phyloP scores from a whole-genome alignment of 2,329 filamentous ascomycete genomes.

The Pleoardoris graminearum region DNA sequence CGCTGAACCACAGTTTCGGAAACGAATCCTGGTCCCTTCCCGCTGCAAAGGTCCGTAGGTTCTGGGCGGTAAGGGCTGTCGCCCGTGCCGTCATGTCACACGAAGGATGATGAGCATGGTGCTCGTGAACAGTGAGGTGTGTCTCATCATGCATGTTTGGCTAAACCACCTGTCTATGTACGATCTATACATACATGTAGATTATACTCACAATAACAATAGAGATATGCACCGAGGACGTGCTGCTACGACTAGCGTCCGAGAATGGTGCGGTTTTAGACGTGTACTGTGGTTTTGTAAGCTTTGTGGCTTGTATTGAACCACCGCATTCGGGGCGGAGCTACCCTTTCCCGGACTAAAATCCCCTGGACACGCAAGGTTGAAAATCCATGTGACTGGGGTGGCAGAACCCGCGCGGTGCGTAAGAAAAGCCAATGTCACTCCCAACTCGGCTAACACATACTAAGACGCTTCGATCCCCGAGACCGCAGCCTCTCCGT shows the following conservation, averaged over 20 bases:
- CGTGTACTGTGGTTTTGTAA: conserved; percentile 1
- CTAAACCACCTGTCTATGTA: background rate
- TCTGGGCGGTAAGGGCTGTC: background rate
- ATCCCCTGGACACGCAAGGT: conserved; percentile 1
- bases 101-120: conserved; percentile 3
- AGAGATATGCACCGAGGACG: background rate
- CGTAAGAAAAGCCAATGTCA: background rate
- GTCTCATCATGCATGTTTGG: background rate
- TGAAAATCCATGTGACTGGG: background rate
- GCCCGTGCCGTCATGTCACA: background rate
- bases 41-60: background rate
- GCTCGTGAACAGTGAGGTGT: background rate
- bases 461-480: no score
- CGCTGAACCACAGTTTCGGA: conserved; percentile 6
- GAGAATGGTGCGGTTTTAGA: background rate
- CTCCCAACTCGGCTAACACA: background rate
- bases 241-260: background rate
- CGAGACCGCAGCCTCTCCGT: background rate
- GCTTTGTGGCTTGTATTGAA: conserved; percentile 7
- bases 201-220: background rate
- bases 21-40: background rate
- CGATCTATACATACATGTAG: background rate
- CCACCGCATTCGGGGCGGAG: conserved; percentile 2
- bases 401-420: background rate
- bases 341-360: conserved; percentile 2